These are phyloP conservation scores for Phytophthora crassamura DNA, from an alignment of 352 stramenopile species.

Conservation along the genomic window DNA sequence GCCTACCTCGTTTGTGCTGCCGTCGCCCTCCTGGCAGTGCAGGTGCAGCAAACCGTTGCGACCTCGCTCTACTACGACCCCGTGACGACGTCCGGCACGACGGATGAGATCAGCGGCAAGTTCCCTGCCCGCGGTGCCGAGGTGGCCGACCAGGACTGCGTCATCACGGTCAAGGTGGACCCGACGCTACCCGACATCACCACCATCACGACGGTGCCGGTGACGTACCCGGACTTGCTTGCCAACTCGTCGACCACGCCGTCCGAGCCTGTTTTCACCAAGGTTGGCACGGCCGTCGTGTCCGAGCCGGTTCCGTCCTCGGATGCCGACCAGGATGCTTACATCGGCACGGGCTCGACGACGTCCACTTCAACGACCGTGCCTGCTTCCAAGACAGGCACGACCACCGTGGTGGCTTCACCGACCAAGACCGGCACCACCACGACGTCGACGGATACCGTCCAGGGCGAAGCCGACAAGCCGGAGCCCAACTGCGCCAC, in stretches of 20 bases:
- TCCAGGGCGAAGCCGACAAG: not conserved
- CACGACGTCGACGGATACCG: conserved; percentile 13
- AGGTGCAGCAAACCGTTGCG: conserved; percentile 26
- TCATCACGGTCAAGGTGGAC: conserved; percentile 20
- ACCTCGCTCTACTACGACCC: conserved; percentile 29
- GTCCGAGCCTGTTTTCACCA: conserved; percentile 23
- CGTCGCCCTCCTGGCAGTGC: conserved; percentile 19
- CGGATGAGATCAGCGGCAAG: conserved; percentile 10
- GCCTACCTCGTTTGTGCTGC: conserved; percentile 37
- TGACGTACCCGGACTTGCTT: conserved; percentile 23
- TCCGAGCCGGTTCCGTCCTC: conserved; percentile 4
- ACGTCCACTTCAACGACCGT: not conserved
- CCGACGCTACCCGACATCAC: conserved; percentile 35
- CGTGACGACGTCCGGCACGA: conserved; percentile 7
- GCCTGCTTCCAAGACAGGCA: conserved; percentile 8
- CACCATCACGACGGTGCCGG: conserved; percentile 26
- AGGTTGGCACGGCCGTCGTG: conserved; percentile 19
- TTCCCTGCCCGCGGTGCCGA: conserved; percentile 21
- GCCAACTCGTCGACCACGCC: conserved; percentile 22
- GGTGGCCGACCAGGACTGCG: conserved; percentile 16
- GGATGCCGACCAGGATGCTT: conserved; percentile 14
- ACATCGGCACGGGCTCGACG: conserved; percentile 4
- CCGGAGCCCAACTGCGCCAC: conserved; percentile 31
- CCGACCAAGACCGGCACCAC: not conserved
- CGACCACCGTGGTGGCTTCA: not conserved